These are phyloP conservation scores for Volvox africanus DNA, from an alignment of 139 green algal species.

Conservation along the genomic window DNA sequence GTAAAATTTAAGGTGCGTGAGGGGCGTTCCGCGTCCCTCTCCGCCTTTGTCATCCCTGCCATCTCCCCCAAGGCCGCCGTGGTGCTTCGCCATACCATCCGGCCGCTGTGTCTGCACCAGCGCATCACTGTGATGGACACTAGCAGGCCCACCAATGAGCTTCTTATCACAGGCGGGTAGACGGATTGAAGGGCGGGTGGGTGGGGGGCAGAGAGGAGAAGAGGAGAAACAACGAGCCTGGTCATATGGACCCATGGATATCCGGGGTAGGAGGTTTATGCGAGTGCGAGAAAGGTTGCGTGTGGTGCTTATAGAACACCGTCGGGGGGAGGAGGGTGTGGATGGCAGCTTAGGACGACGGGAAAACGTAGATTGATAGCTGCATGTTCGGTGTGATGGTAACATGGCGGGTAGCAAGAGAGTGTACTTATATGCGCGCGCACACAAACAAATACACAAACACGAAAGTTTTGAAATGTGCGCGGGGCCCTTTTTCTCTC, in stretches of 20 bases:
- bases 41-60: slow-evolving; percentile 67
- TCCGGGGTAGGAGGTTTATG: too few relatives aligned
- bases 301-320: too few relatives aligned
- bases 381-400: too few relatives aligned
- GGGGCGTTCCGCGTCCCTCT: slow-evolving; percentile 48
- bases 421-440: too few relatives aligned
- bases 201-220: background rate
- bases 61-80: slow-evolving; percentile 67
- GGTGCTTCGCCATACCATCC: slow-evolving; percentile 65
- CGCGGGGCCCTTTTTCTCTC: too few relatives aligned
- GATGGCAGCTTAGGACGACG: too few relatives aligned
- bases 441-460: background rate
- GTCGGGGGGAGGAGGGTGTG: too few relatives aligned
- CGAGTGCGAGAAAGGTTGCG: background rate
- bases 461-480: too few relatives aligned
- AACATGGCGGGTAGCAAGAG: too few relatives aligned
- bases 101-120: slow-evolving; percentile 78
- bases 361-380: too few relatives aligned
- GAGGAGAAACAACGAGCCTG: background rate
- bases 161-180: slow-evolving; percentile 61
- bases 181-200: too few relatives aligned
- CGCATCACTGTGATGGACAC: slow-evolving; percentile 47
- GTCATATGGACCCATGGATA: background rate
- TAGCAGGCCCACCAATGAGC: slow-evolving; percentile 63
- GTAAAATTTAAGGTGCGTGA: slow-evolving; percentile 74